phyloP scores from a whole-genome alignment of 345 rosid genomes.

The Brassica rapa region DNA sequence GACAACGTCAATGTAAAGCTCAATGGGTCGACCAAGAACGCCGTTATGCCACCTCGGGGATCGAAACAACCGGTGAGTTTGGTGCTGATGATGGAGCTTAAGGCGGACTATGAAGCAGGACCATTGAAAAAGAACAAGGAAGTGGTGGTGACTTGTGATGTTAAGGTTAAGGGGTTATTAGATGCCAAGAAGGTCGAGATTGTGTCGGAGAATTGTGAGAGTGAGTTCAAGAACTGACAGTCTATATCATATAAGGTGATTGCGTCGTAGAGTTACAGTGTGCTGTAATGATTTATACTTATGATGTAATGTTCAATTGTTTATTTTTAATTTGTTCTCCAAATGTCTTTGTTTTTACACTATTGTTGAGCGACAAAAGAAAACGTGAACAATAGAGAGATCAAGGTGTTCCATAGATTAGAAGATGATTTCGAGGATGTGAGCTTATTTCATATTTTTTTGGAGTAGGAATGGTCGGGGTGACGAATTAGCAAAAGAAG shows the following conservation, averaged over 20 bases:
- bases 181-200: conserved; percentile 42
- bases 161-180: conserved; percentile 48
- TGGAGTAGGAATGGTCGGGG: too few species aligned
- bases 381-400: conserved; percentile 16
- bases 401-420: too few species aligned
- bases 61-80: conserved; percentile 25
- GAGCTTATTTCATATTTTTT: too few species aligned
- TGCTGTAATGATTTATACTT: conserved; percentile 22
- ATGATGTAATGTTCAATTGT: conserved; percentile 29
- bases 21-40: conserved; percentile 19
- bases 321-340: neutral
- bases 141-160: conserved; percentile 48
- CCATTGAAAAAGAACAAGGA: conserved; percentile 41
- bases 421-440: too few species aligned
- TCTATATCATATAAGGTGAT: conserved; percentile 7
- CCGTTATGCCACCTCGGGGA: conserved; percentile 35
- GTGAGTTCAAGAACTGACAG: conserved; percentile 41
- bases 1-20: conserved; percentile 21
- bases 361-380: conserved; percentile 23
- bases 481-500: too few species aligned
- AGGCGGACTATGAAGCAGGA: conserved; percentile 31
- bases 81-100: conserved; percentile 36
- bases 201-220: conserved; percentile 52
- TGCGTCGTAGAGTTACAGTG: conserved; percentile 32
- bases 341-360: conserved; percentile 12